These are phyloP conservation scores for Hagleromyces aurorensis DNA, from an alignment of 805 yeast genomes.

Conservation along the genomic window DNA sequence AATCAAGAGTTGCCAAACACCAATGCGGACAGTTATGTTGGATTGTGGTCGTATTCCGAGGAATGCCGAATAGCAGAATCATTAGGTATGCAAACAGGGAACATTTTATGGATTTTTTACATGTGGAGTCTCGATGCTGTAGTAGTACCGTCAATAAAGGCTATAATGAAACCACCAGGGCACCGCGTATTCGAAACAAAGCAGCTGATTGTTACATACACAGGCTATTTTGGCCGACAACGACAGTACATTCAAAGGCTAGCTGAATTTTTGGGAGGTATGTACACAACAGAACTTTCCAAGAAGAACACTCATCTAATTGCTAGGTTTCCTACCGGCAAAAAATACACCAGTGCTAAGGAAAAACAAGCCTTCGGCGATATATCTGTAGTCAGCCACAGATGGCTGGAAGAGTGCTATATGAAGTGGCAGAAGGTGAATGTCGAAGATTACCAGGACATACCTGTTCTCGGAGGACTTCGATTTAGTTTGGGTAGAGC, in stretches of 20 bases:
- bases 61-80: slow-evolving; percentile 42
- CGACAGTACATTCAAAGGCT: slow-evolving; percentile 61
- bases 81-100: slow-evolving; percentile 45
- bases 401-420: slow-evolving; percentile 83
- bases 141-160: slow-evolving; percentile 44
- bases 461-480: slow-evolving; percentile 12
- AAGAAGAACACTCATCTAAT: slow-evolving; percentile 64
- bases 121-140: slow-evolving; percentile 50
- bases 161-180: slow-evolving; percentile 64
- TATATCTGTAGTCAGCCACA: slow-evolving; percentile 60
- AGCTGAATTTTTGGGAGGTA: slow-evolving; percentile 64
- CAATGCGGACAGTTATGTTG: slow-evolving; percentile 46
- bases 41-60: slow-evolving; percentile 52
- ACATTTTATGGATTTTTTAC: slow-evolving; percentile 67
- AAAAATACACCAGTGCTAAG: slow-evolving; percentile 65
- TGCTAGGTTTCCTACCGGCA: slow-evolving; percentile 59
- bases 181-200: slow-evolving; percentile 43
- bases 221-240: slow-evolving; percentile 83
- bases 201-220: slow-evolving; percentile 52
- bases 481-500: slow-evolving; percentile 10
- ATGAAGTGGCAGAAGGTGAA: slow-evolving; percentile 14
- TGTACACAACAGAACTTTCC: slow-evolving; percentile 57
- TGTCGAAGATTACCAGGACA: slow-evolving; percentile 8
- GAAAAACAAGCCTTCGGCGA: slow-evolving; percentile 43
- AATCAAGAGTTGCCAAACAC: slow-evolving; percentile 12